Percentiles rank a stretch among this genome's conserved stretches.
Conservation (phyloP, 2,329 filamentous ascomycete species). For the Penicillium brasilianum region DNA sequence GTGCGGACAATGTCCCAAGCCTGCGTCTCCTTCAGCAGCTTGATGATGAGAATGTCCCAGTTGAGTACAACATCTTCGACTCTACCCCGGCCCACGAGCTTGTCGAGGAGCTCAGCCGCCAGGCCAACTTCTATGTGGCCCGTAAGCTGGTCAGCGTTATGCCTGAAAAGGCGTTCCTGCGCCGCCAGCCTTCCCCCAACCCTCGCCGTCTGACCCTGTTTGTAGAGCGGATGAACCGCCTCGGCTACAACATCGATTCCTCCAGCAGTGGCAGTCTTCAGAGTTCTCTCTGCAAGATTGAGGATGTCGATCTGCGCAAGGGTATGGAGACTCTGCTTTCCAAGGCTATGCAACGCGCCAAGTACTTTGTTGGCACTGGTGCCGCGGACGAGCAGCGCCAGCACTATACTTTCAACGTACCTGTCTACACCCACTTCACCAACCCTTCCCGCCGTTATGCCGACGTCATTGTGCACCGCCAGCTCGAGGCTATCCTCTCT, state of each 20-base stretch:
- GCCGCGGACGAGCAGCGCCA: slow-evolving; percentile 75
- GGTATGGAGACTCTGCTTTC: slow-evolving; percentile 96
- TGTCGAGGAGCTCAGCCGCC: slow-evolving; percentile 93
- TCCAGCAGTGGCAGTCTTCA: slow-evolving; percentile 89
- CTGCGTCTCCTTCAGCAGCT: slow-evolving; percentile 90
- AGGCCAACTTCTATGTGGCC: slow-evolving; percentile 87
- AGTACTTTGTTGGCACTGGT: slow-evolving; percentile 89
- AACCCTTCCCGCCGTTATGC: slow-evolving; percentile 93
- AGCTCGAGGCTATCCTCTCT: slow-evolving; percentile 85
- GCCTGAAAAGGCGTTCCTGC: slow-evolving; percentile 90
- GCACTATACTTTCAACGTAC: slow-evolving; percentile 91
- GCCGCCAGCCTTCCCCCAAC: slow-evolving; percentile 84
- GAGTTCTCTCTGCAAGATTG: slow-evolving; percentile 91
- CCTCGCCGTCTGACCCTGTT: slow-evolving; percentile 87
- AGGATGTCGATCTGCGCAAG: slow-evolving; percentile 86
- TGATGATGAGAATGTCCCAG: slow-evolving; percentile 96
- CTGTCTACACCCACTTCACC: slow-evolving; percentile 96
- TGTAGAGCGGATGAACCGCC: slow-evolving; percentile 86
- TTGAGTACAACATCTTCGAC: slow-evolving; percentile 95
- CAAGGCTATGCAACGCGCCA: slow-evolving; percentile 95
- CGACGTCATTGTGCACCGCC: slow-evolving; percentile 92
- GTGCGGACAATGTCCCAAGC: slow-evolving; percentile 77
- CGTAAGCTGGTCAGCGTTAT: slow-evolving; percentile 78
- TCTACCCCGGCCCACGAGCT: slow-evolving; percentile 87
- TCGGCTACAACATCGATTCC: slow-evolving; percentile 88